These are phyloP conservation scores for Hylodesmum podocarpum DNA, from an alignment of 306 rosid species.

Conservation along the genomic window DNA sequence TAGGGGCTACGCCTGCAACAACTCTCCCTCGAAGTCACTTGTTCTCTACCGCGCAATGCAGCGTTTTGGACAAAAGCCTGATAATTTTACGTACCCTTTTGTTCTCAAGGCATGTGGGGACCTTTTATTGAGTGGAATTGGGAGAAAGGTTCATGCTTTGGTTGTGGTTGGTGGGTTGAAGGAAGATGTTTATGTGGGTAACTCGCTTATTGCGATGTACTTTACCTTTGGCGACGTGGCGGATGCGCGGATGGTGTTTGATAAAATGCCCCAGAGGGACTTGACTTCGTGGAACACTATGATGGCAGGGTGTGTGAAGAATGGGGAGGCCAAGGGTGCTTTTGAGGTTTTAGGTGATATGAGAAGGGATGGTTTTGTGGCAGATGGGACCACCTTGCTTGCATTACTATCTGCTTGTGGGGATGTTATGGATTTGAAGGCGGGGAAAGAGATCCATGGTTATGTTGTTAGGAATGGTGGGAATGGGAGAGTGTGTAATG, in stretches of 20 bases:
- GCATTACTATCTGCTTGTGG: conserved; percentile 53
- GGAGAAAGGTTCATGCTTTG: conserved; percentile 51
- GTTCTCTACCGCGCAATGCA: conserved; percentile 51
- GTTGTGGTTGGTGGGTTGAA: conserved; percentile 48
- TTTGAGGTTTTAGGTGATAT: conserved; percentile 32
- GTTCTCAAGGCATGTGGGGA: conserved; percentile 66
- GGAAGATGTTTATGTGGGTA: conserved; percentile 54
- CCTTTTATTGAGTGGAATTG: conserved; percentile 40
- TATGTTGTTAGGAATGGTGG: conserved; percentile 38
- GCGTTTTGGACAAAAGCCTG: conserved; percentile 38
- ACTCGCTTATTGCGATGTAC: conserved; percentile 53
- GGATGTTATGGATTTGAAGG: conserved; percentile 42
- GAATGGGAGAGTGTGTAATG: conserved; percentile 26
- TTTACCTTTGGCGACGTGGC: conserved; percentile 43
- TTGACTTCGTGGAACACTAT: conserved; percentile 56
- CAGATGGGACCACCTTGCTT: conserved; percentile 61
- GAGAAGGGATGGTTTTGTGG: conserved; percentile 39
- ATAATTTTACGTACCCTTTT: conserved; percentile 64
- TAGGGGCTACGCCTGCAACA: conserved; percentile 51
- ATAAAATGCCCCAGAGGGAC: conserved; percentile 54
- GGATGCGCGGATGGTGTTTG: conserved; percentile 51
- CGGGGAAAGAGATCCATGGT: conserved; percentile 56
- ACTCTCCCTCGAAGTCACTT: conserved; percentile 30
- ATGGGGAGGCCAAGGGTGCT: conserved; percentile 38
- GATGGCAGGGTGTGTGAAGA: conserved; percentile 50